Percentiles rank a stretch among this genome's conserved stretches.
Conservation (phyloP, 208 protist genomes). For the Leishmania tropica region DNA sequence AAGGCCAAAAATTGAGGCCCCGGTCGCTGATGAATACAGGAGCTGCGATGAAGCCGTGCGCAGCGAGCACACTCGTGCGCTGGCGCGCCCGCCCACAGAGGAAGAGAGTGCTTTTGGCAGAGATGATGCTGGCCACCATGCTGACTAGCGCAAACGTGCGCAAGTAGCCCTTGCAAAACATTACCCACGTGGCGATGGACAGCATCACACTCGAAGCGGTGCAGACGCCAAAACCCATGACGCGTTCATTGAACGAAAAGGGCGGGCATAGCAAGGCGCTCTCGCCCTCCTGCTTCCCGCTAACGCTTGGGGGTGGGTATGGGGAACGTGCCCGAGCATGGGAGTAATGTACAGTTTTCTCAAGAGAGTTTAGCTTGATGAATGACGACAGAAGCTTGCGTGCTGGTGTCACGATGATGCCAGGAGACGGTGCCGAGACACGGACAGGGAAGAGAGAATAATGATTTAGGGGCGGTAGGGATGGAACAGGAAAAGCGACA, state of each 20-base stretch:
- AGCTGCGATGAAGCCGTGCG: slow-evolving; percentile 50
- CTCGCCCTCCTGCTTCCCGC: slow-evolving; percentile 16
- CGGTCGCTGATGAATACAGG: slow-evolving; percentile 56
- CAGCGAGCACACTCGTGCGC: slow-evolving; percentile 69
- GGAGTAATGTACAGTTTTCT: slow-evolving; percentile 27
- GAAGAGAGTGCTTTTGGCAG: slow-evolving; percentile 63
- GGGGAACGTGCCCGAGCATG: slow-evolving; percentile 10
- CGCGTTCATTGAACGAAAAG: slow-evolving; percentile 56
- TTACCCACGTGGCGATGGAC: slow-evolving; percentile 59
- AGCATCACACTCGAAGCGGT: slow-evolving; percentile 50
- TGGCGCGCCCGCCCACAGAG: slow-evolving; percentile 66
- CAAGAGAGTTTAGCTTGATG: slow-evolving; percentile 29
- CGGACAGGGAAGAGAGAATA: not conserved
- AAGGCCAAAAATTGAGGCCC: slow-evolving; percentile 62
- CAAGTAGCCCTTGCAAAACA: slow-evolving; percentile 51
- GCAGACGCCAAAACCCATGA: slow-evolving; percentile 58
- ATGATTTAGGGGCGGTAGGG: not conserved
- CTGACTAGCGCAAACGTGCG: slow-evolving; percentile 67
- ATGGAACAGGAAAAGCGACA: no score
- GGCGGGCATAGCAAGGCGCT: slow-evolving; percentile 41
- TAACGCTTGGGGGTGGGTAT: not conserved
- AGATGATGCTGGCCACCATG: slow-evolving; percentile 61
- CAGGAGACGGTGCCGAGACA: not conserved
- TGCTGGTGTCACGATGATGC: not conserved
- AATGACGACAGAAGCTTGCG: slow-evolving; percentile 22